These are phyloP conservation scores for Acacia confusa DNA, from an alignment of 306 rosid species.

Conservation along the genomic window DNA sequence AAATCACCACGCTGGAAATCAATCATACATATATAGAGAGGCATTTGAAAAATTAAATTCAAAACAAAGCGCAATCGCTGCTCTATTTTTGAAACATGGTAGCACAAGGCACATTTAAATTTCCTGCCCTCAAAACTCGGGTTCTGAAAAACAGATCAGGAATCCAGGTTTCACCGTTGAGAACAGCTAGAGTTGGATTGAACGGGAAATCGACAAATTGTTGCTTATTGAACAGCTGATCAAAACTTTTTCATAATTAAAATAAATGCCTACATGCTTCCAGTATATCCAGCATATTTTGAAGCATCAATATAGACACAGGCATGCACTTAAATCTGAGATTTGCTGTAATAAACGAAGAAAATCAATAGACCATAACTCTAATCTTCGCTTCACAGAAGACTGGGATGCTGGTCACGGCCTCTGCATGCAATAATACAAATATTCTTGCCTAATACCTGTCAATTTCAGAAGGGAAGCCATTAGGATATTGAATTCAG, in stretches of 20 bases:
- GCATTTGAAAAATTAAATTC: not conserved
- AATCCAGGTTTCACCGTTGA: not conserved
- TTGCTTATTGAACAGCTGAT: not conserved
- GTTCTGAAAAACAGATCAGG: not conserved
- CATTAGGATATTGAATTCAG: slow-evolving; percentile 4
- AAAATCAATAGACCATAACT: not conserved
- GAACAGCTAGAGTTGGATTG: not conserved
- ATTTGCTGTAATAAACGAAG: not conserved
- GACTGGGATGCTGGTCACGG: not conserved
- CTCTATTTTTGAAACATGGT: not conserved
- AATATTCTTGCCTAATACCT: not conserved
- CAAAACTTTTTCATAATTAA: not conserved
- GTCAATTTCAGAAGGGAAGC: slow-evolving; percentile 4
- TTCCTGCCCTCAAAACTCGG: not conserved
- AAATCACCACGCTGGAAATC: not conserved
- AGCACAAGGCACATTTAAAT: not conserved
- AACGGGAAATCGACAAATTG: not conserved
- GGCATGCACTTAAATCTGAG: not conserved
- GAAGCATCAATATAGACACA: not conserved
- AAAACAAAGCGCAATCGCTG: not conserved
- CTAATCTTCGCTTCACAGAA: not conserved
- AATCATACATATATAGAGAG: not conserved
- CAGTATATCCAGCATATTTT: slow-evolving; percentile 1
- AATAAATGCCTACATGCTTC: not conserved
- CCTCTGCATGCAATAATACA: not conserved